phyloP scores from a whole-genome alignment of 306 rosid genomes.

The Castanea crenata region DNA sequence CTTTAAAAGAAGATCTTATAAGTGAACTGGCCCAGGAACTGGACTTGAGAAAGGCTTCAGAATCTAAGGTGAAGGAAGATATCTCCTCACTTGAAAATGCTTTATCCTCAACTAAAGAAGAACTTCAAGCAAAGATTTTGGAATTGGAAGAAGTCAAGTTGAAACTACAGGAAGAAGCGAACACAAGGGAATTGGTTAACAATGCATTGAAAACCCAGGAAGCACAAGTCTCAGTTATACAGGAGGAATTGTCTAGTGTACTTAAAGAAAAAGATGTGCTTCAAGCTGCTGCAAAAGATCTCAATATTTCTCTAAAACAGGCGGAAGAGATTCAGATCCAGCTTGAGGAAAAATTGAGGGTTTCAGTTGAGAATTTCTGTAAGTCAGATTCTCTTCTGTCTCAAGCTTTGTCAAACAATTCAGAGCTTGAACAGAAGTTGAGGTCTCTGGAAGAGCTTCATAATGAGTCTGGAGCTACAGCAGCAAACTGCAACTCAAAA shows the following conservation, averaged over 20 bases:
- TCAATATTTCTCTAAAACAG: slow-evolving; percentile 39
- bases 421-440: slow-evolving; percentile 78
- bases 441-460: slow-evolving; percentile 73
- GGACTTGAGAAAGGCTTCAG: slow-evolving; percentile 54
- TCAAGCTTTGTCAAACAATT: slow-evolving; percentile 60
- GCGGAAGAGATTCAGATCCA: slow-evolving; percentile 50
- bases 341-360: slow-evolving; percentile 66
- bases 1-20: slow-evolving; percentile 53
- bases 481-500: slow-evolving; percentile 57
- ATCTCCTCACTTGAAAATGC: slow-evolving; percentile 57
- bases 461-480: slow-evolving; percentile 56
- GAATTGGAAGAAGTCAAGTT: slow-evolving; percentile 57
- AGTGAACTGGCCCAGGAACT: slow-evolving; percentile 58
- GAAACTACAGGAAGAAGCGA: slow-evolving; percentile 67
- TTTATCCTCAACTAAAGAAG: slow-evolving; percentile 61
- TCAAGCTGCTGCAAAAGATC: slow-evolving; percentile 53
- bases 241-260: slow-evolving; percentile 47
- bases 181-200: slow-evolving; percentile 53
- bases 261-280: slow-evolving; percentile 48
- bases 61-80: slow-evolving; percentile 70
- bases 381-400: slow-evolving; percentile 72
- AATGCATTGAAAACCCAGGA: slow-evolving; percentile 48
- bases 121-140: slow-evolving; percentile 50
- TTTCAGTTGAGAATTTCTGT: slow-evolving; percentile 54
- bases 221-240: slow-evolving; percentile 37